Evolutionary conservation across 345 rosid species (phyloP).

Genomic region (Moricandia moricandioides): DNA sequence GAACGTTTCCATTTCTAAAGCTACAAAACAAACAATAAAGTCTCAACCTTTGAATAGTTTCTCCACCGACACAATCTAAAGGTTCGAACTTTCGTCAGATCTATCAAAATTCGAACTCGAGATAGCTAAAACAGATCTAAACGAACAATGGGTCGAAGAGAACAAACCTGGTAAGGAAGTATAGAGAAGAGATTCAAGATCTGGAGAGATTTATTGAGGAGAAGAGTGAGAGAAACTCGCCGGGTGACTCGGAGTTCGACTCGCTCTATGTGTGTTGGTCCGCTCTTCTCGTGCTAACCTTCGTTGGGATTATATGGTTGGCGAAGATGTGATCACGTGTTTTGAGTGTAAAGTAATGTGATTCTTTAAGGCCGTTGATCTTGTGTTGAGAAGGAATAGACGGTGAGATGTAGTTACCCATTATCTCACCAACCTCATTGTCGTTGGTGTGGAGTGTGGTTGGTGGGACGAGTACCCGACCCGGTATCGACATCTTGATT

Average conservation of each 20-base stretch:
- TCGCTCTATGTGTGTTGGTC: conserved; percentile 30
- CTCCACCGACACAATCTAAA: neutral
- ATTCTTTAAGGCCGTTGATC: conserved; percentile 5
- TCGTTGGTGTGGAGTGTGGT: conserved; percentile 35
- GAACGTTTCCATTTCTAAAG: conserved; percentile 44
- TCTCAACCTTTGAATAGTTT: neutral
- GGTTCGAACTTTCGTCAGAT: neutral
- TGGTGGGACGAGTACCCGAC: conserved; percentile 24
- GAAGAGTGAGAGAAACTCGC: conserved; percentile 21
- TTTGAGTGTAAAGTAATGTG: neutral
- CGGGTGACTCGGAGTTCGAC: conserved; percentile 31
- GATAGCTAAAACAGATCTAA: neutral
- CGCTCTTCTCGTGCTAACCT: conserved; percentile 32
- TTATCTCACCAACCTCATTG: conserved; percentile 31
- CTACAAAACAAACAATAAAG: neutral
- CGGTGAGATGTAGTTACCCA: neutral
- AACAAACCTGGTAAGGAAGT: neutral
- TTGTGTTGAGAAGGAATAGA: neutral
- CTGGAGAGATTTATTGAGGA: conserved; percentile 6
- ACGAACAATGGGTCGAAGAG: neutral
- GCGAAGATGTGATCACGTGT: conserved; percentile 15
- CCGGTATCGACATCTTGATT: conserved; percentile 3
- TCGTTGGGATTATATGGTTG: conserved; percentile 35
- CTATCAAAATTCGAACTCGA: no score
- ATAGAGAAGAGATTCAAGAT: neutral